Evolutionary conservation across 108 stramenopile species (phyloP).

Genomic region (Skeletonema potamos): DNA sequence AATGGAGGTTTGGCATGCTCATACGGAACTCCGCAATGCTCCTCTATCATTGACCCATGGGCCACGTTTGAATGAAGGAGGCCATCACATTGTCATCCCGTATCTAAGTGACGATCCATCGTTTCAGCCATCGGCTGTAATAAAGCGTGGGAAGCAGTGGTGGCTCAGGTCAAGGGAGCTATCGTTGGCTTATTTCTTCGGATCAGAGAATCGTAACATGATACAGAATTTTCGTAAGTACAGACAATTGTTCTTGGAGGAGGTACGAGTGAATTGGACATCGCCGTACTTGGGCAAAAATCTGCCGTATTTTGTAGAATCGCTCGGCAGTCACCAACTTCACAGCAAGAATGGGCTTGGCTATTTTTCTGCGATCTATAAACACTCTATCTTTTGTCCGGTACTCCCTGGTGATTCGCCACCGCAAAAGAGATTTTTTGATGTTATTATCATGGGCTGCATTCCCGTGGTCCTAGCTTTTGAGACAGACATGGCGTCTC

Average conservation of each 20-base stretch:
- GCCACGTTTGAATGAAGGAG: conserved; percentile 4
- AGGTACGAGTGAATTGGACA: conserved; percentile 9
- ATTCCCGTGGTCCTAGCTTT: conserved; percentile 47
- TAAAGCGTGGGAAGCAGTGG: conserved; percentile 15
- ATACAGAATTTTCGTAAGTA: not conserved
- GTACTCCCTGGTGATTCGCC: conserved; percentile 33
- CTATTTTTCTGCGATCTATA: conserved; percentile 18
- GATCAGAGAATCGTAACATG: not conserved
- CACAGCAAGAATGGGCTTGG: too few relatives aligned
- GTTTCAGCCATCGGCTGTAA: conserved; percentile 27
- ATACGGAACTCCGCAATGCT: conserved; percentile 8
- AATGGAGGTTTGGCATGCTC: not conserved
- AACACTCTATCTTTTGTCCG: conserved; percentile 49
- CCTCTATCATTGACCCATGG: conserved; percentile 6
- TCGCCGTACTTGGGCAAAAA: conserved; percentile 18
- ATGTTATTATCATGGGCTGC: conserved; percentile 52
- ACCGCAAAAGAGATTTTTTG: conserved; percentile 54
- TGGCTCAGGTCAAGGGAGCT: conserved; percentile 7
- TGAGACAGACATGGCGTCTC: conserved; percentile 1
- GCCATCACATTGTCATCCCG: conserved; percentile 23
- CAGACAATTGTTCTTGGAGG: conserved; percentile 16
- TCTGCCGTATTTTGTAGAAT: conserved; percentile 27
- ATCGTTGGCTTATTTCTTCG: conserved; percentile 10
- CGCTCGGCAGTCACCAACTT: not conserved
- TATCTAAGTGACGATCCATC: conserved; percentile 32